Evolutionary conservation across 1,284 basidiomycete genomes (phyloP).

Genomic region (Rhizoctonia solani): DNA sequence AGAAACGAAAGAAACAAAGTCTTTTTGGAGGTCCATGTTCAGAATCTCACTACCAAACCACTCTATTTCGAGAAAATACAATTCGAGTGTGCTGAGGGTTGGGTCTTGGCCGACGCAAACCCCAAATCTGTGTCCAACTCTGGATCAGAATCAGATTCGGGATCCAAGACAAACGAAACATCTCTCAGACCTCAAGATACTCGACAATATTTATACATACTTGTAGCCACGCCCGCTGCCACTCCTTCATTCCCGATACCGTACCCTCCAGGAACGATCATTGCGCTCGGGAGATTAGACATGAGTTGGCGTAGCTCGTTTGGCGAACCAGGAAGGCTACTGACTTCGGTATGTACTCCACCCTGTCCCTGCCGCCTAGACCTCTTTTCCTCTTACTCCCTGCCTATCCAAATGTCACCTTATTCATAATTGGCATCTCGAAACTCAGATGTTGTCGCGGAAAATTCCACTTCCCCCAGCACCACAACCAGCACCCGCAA

Average conservation of each 20-base stretch:
- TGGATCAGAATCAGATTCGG: too few relatives aligned
- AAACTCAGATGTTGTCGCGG: conserved; percentile 73
- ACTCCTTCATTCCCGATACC: conserved; percentile 55
- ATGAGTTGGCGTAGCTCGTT: conserved; percentile 80
- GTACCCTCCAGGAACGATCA: conserved; percentile 65
- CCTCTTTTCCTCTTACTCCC: too few relatives aligned
- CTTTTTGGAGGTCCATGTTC: conserved; percentile 85
- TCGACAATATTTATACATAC: conserved; percentile 82
- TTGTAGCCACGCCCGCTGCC: conserved; percentile 55
- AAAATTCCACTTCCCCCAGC: conserved; percentile 52
- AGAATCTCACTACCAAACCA: conserved; percentile 76
- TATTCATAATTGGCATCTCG: too few relatives aligned
- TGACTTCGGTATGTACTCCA: conserved; percentile 63
- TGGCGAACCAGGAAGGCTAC: conserved; percentile 77
- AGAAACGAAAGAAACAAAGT: conserved; percentile 70
- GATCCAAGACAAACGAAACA: too few relatives aligned
- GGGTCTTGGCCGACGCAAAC: conserved; percentile 58
- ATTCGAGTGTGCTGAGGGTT: conserved; percentile 73
- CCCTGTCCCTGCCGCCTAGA: background rate
- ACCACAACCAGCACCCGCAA: conserved; percentile 60
- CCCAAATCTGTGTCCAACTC: background rate
- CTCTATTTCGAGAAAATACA: conserved; percentile 76
- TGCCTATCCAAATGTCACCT: too few relatives aligned
- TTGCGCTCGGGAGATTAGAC: conserved; percentile 79
- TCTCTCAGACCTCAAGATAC: conserved; percentile 80